Percentiles rank a stretch among this genome's conserved stretches.
Conservation (phyloP, 2,329 filamentous ascomycete species). For the Trichoderma sp. region DNA sequence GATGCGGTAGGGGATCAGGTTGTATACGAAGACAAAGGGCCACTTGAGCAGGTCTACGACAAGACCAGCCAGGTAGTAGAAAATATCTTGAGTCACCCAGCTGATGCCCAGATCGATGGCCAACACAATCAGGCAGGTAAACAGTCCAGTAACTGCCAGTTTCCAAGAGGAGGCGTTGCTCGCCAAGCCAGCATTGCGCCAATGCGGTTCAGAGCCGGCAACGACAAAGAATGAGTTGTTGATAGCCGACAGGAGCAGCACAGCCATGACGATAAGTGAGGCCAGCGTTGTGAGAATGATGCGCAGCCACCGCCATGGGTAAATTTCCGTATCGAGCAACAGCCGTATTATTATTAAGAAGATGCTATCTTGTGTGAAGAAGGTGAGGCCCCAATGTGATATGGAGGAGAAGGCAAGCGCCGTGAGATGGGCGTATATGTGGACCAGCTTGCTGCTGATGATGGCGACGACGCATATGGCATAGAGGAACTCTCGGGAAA, state of each 20-base stretch:
- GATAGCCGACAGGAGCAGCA: slow-evolving; percentile 25
- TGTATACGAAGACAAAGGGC: slow-evolving; percentile 26
- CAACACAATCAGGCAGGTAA: slow-evolving; percentile 30
- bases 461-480: slow-evolving; percentile 35
- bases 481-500: slow-evolving; percentile 36
- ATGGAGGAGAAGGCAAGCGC: slow-evolving; percentile 35
- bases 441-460: slow-evolving; percentile 35
- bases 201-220: slow-evolving; percentile 37
- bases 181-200: slow-evolving; percentile 36
- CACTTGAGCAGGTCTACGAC: slow-evolving; percentile 30
- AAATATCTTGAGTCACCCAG: slow-evolving; percentile 33
- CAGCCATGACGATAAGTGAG: slow-evolving; percentile 28
- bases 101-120: slow-evolving; percentile 22
- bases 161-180: slow-evolving; percentile 34
- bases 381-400: slow-evolving; percentile 36
- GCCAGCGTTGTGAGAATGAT: slow-evolving; percentile 22
- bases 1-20: slow-evolving; percentile 13
- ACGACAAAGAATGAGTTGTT: slow-evolving; percentile 32
- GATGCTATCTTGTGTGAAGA: slow-evolving; percentile 38
- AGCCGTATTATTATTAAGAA: slow-evolving; percentile 36
- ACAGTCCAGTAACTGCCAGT: slow-evolving; percentile 33
- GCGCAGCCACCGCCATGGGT: slow-evolving; percentile 28
- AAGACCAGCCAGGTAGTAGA: slow-evolving; percentile 24
- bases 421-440: slow-evolving; percentile 36
- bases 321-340: slow-evolving; percentile 31